Percentiles rank a stretch among this genome's conserved stretches.
Conservation (phyloP, 495 filamentous ascomycete genomes). For the Neurospora sp. region DNA sequence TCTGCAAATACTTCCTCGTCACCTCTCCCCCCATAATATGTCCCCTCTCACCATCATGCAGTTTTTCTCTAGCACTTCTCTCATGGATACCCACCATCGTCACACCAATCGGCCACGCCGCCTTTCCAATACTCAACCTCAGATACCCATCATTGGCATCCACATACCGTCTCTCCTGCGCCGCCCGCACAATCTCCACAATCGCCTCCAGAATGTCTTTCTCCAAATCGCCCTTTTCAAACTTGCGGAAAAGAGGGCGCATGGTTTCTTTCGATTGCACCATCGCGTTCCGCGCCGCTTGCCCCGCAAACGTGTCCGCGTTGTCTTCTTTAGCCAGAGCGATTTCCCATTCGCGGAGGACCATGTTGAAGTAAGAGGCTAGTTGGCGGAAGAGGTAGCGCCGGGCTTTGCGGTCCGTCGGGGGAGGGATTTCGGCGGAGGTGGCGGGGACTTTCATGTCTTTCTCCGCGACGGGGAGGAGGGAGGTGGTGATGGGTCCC, state of each 20-base stretch:
- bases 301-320: slow-evolving; percentile 64
- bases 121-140: slow-evolving; percentile 90
- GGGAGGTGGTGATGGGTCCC: slow-evolving; percentile 54
- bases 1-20: slow-evolving; percentile 91
- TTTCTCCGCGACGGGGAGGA: slow-evolving; percentile 65
- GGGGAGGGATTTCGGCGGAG: slow-evolving; percentile 45
- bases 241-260: slow-evolving; percentile 79
- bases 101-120: slow-evolving; percentile 97
- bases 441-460: slow-evolving; percentile 72
- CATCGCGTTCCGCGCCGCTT: slow-evolving; percentile 69
- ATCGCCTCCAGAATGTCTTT: slow-evolving; percentile 71
- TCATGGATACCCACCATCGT: slow-evolving; percentile 99
- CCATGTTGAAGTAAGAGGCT: slow-evolving; percentile 86
- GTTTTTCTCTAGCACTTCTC: slow-evolving; percentile 84
- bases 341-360: slow-evolving; percentile 76
- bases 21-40: slow-evolving; percentile 96
- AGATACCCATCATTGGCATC: slow-evolving; percentile 95
- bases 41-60: slow-evolving; percentile 82
- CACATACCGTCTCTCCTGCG: slow-evolving; percentile 84
- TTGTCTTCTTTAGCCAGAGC: slow-evolving; percentile 65
- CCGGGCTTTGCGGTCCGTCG: slow-evolving; percentile 42
- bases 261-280: slow-evolving; percentile 74
- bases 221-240: slow-evolving; percentile 71
- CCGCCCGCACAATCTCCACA: slow-evolving; percentile 86
- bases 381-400: slow-evolving; percentile 75